Conservation (phyloP, 31 red algal species). For the Asparagopsis taxiformis region DNA sequence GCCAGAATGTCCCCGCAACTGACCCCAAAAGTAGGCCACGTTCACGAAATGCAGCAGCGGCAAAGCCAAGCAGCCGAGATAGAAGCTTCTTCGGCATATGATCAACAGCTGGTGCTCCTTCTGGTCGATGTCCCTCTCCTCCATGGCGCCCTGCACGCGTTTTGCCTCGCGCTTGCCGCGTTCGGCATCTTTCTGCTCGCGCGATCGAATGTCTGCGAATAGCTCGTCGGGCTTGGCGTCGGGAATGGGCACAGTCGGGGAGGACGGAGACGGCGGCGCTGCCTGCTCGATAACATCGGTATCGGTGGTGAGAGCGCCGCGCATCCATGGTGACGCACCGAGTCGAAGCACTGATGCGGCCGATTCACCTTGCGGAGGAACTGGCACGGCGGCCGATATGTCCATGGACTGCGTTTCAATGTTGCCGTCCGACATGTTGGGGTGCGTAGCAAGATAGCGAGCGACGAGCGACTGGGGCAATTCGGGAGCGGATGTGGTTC, state of each 20-base stretch:
- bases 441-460: no score
- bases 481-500: no score
- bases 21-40: constrained; percentile 20
- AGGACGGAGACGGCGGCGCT: no score
- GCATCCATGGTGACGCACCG: constrained; percentile 4
- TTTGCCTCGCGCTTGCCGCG: no score
- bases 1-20: constrained; percentile 2
- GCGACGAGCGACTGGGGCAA: no score
- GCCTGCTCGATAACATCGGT: no score
- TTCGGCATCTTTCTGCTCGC: background rate
- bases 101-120: constrained; percentile 14
- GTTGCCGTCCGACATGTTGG: no score
- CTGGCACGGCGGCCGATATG: background rate
- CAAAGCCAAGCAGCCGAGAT: constrained; percentile 45
- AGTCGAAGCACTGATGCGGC: background rate
- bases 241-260: no score
- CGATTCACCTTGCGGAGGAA: background rate
- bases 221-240: no score
- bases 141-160: no score
- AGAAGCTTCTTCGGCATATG: constrained; percentile 17
- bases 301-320: no score
- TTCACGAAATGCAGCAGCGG: constrained; percentile 46
- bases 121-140: background rate
- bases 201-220: no score
- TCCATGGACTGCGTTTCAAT: background rate